Evolutionary conservation across 352 stramenopile genomes (phyloP).

Genomic region (Globisporangium paroecandrum): DNA sequence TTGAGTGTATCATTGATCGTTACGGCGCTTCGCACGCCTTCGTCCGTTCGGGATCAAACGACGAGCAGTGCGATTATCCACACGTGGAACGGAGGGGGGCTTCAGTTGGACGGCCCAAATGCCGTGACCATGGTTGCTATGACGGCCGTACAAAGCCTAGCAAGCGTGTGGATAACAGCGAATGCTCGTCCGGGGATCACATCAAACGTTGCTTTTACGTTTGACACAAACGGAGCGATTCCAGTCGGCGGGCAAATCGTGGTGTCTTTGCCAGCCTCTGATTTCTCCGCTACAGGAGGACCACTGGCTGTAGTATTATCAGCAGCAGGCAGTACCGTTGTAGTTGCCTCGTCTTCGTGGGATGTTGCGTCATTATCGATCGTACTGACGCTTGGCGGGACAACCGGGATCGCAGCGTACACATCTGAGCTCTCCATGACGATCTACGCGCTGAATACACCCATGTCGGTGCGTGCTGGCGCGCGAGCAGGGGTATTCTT

Average conservation of each 20-base stretch:
- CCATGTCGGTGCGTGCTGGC: constrained; percentile 29
- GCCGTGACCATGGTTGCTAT: constrained; percentile 30
- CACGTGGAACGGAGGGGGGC: constrained; percentile 37
- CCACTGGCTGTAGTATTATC: neutral
- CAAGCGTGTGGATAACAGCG: constrained; percentile 33
- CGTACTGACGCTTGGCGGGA: constrained; percentile 18
- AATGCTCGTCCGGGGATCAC: constrained; percentile 44
- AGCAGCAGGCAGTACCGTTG: neutral
- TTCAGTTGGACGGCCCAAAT: constrained; percentile 40
- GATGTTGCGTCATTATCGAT: constrained; percentile 20
- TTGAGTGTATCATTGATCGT: constrained; percentile 33
- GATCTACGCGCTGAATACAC: constrained; percentile 40
- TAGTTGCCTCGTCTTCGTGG: constrained; percentile 23
- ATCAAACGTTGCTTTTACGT: constrained; percentile 38
- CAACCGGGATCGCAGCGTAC: constrained; percentile 29
- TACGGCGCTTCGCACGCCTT: constrained; percentile 41
- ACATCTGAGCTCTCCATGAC: constrained; percentile 26
- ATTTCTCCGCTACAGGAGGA: constrained; percentile 34
- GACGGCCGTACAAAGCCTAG: constrained; percentile 34
- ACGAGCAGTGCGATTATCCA: constrained; percentile 31
- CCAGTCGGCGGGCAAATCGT: constrained; percentile 36
- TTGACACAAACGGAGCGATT: constrained; percentile 44
- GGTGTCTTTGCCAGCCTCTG: constrained; percentile 28
- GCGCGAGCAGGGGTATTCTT: constrained; percentile 23
- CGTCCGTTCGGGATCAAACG: constrained; percentile 31